Percentiles rank a stretch among this genome's conserved stretches.
Evolutionary conservation across 306 rosid species (phyloP).

Genomic region (Gillenia trifoliata): DNA sequence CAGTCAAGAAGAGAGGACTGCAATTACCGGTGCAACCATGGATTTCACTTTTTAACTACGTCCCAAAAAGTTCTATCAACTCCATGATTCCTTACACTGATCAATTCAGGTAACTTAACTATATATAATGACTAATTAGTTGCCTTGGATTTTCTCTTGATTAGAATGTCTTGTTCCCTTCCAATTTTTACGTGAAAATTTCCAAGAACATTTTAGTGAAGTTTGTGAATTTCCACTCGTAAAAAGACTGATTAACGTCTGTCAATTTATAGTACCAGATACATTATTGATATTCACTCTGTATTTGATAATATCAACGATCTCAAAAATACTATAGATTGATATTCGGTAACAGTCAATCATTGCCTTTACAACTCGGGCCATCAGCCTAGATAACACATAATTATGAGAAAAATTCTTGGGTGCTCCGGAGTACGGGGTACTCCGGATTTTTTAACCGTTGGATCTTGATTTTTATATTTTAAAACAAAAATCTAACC

Average conservation of each 20-base stretch:
- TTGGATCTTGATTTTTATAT: no score
- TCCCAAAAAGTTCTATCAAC: constrained; percentile 40
- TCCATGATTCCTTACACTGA: constrained; percentile 49
- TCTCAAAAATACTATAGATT: no score
- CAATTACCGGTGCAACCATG: constrained; percentile 44
- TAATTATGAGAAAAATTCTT: no score
- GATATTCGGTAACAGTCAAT: background rate
- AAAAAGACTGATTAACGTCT: background rate
- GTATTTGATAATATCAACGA: no score
- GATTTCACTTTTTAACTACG: constrained; percentile 56
- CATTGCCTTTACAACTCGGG: background rate
- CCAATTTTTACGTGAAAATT: background rate
- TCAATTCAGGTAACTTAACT: constrained; percentile 59
- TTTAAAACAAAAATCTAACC: no score
- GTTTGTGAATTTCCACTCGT: background rate
- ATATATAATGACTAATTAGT: no score
- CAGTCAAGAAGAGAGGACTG: constrained; percentile 50
- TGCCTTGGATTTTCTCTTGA: background rate
- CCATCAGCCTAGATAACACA: no score
- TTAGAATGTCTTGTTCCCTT: background rate
- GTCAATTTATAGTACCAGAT: background rate
- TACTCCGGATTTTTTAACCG: no score
- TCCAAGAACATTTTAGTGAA: background rate
- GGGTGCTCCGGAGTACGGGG: no score
- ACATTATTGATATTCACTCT: background rate